These are phyloP conservation scores for Nissolia schottii DNA, from an alignment of 306 rosid genomes.

Conservation along the genomic window DNA sequence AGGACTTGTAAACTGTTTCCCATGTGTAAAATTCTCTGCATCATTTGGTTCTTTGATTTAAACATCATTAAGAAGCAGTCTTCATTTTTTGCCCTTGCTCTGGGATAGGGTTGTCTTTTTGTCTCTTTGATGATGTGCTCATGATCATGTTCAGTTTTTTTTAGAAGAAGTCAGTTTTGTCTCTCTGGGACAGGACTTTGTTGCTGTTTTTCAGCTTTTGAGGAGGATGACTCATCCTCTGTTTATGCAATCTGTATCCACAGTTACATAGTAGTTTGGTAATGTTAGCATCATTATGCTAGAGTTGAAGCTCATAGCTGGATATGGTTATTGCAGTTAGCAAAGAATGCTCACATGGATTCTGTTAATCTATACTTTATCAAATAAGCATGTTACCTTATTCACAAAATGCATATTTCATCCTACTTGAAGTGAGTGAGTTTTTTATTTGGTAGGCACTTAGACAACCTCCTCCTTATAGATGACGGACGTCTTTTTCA, in stretches of 20 bases:
- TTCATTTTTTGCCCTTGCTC: neutral
- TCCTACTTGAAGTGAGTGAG: conserved; percentile 6
- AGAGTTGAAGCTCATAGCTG: neutral
- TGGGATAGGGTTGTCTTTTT: conserved; percentile 1
- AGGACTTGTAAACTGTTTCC: neutral
- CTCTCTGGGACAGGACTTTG: no score
- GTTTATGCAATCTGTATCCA: neutral
- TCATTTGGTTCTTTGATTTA: neutral
- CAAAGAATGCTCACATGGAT: neutral
- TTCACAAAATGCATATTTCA: conserved; percentile 10
- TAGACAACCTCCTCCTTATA: conserved; percentile 93
- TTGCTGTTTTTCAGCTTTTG: neutral
- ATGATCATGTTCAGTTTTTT: neutral
- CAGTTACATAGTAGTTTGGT: neutral
- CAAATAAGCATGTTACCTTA: neutral
- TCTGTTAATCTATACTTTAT: neutral
- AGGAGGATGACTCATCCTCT: neutral
- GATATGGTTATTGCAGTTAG: no score
- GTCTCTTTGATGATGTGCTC: neutral
- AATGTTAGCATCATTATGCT: neutral
- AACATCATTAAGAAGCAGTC: neutral
- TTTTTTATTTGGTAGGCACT: conserved; percentile 57
- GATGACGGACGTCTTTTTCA: conserved; percentile 97
- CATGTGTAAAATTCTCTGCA: neutral
- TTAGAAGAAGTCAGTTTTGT: no score